Evolutionary conservation across 2,329 filamentous ascomycete genomes (phyloP), one percentile per base, ranked within the genome.

Genomic region (Colletotrichum tanaceti): DNA sequence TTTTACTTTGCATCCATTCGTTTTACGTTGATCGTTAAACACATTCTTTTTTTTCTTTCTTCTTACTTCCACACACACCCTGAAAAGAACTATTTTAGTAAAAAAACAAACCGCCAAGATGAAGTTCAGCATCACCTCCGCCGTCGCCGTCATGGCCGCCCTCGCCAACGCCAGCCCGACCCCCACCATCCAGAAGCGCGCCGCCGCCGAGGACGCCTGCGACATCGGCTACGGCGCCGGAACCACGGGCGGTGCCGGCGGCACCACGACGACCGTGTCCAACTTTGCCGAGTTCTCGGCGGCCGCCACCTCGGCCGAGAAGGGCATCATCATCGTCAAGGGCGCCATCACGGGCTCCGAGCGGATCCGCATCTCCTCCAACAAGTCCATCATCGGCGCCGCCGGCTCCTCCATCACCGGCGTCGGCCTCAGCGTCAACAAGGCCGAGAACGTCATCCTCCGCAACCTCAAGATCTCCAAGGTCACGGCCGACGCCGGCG

Each of bases 401-500:
- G 18, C 71, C 1, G 78, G 77, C 63, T 74, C 76, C 57, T 76
- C 79, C 75, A 74, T 83, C 71, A 80, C 75, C 39, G 83, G 84
- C 39, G 74, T 85, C 58, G 87, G 87, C 32, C 77, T 89, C 61
- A 83, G 84, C 70, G 81, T 90, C 77, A 83, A 84, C 72, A 79
- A 80, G 49, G 79, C 81, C 44, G 80, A 77, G 65, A 90, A 90
- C 75, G 86, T 90, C 67, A 90, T 90, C 71, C 76, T 91, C 71
- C 84, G 87, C 43, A 91, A 91, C 82, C 75, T 91, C 69, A 84
- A 83, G 70, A 87, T 90, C 72, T 78, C 83, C 70, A 85, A 87
- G 74, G 86, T 89, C 39, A 75, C 82, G 16, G 88, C 88, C 11
- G 76, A 77, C 32, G 83, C 85, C 70, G 88, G 88, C 22, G 89